Conservation (phyloP, 306 rosid species). For the Cucurbita pepo region DNA sequence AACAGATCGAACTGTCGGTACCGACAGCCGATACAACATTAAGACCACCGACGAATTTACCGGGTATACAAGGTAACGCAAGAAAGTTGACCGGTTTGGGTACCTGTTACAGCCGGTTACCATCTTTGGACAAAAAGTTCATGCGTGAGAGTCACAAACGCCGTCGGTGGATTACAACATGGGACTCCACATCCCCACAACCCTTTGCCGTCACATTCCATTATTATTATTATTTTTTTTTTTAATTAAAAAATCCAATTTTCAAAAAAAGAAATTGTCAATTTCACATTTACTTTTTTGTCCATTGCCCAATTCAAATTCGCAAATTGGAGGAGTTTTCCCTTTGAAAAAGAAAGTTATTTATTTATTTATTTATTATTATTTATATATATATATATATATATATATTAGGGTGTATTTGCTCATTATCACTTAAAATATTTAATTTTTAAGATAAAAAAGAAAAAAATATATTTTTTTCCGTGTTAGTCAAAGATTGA, state of each 20-base stretch:
- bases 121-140: background rate
- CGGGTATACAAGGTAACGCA: background rate
- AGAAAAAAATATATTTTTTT: too few relatives aligned
- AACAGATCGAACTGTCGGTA: constrained; percentile 2
- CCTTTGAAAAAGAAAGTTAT: background rate
- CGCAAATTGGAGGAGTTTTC: background rate
- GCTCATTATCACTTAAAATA: too few relatives aligned
- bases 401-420: background rate
- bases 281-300: background rate
- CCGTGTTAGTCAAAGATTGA: too few relatives aligned
- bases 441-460: too few relatives aligned
- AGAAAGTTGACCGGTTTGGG: background rate
- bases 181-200: constrained; percentile 4
- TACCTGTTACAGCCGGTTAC: background rate
- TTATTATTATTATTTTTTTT: background rate
- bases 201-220: background rate
- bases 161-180: constrained; percentile 6
- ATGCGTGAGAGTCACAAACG: constrained; percentile 1
- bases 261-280: background rate
- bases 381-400: too few relatives aligned
- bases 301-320: background rate
- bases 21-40: background rate
- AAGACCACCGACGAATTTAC: background rate
- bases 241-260: background rate
- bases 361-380: too few relatives aligned